These are phyloP conservation scores for Cercospora sesami DNA, from an alignment of 2,329 filamentous ascomycete species.

Conservation along the genomic window DNA sequence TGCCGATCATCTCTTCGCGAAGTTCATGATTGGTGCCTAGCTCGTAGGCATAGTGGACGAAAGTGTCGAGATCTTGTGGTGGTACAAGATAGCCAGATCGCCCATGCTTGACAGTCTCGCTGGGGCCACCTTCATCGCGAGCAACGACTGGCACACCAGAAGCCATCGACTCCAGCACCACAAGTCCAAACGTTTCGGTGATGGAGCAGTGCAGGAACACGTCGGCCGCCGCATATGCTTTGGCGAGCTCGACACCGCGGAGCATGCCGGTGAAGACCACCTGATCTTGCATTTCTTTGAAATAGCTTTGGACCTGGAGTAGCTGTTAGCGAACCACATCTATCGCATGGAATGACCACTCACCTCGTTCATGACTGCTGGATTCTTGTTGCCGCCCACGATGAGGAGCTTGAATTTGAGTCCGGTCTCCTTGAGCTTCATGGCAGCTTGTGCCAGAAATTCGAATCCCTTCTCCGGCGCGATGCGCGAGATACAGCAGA, in stretches of 20 bases:
- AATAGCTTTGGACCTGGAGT: constrained; percentile 55
- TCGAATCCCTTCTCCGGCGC: constrained; percentile 71
- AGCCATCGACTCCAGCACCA: constrained; percentile 70
- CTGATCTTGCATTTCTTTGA: constrained; percentile 55
- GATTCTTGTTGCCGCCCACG: constrained; percentile 67
- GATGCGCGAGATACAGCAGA: constrained; percentile 66
- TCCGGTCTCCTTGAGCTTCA: constrained; percentile 55
- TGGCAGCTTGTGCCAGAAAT: constrained; percentile 61
- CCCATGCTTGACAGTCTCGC: constrained; percentile 63
- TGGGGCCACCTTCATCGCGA: constrained; percentile 68
- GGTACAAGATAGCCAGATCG: constrained; percentile 62
- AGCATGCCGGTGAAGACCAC: constrained; percentile 69
- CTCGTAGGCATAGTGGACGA: constrained; percentile 56
- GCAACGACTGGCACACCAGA: constrained; percentile 69
- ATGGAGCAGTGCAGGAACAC: constrained; percentile 71
- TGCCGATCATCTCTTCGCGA: constrained; percentile 49
- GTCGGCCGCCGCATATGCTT: constrained; percentile 67
- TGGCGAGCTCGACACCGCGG: constrained; percentile 61
- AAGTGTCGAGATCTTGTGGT: constrained; percentile 60
- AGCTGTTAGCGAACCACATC: not conserved
- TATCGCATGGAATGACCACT: not conserved
- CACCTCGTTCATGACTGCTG: constrained; percentile 58
- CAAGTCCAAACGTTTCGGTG: constrained; percentile 70
- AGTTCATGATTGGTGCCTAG: constrained; percentile 51
- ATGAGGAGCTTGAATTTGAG: constrained; percentile 65